Evolutionary conservation across 2,329 filamentous ascomycete species (phyloP).

Genomic region (Colletotrichum agaves): DNA sequence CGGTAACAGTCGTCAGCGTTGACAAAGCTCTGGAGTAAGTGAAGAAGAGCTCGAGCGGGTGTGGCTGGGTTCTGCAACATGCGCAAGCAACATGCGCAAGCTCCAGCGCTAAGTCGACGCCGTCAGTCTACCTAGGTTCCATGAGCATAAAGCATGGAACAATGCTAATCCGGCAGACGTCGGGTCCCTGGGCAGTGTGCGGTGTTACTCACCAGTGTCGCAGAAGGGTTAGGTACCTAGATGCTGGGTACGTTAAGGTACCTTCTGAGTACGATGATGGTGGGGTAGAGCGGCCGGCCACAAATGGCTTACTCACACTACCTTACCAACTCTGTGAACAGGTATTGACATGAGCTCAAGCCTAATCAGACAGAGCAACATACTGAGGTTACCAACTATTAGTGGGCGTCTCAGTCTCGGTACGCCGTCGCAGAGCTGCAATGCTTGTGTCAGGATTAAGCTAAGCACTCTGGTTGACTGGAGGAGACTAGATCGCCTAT

Average conservation of each 20-base stretch:
- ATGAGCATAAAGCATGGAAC: conserved; percentile 29
- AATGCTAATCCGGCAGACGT: conserved; percentile 33
- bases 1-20: conserved; percentile 37
- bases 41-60: conserved; percentile 30
- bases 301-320: conserved; percentile 6
- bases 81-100: conserved; percentile 39
- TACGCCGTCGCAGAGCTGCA: background rate
- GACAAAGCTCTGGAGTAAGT: conserved; percentile 33
- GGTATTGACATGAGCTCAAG: no score
- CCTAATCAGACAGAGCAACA: background rate
- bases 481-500: background rate
- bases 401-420: background rate
- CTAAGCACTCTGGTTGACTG: conserved; percentile 2
- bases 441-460: conserved; percentile 13
- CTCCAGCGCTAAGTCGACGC: conserved; percentile 35
- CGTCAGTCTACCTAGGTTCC: conserved; percentile 23
- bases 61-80: conserved; percentile 38
- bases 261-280: conserved; percentile 33
- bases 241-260: background rate
- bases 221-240: conserved; percentile 18
- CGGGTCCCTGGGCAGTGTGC: background rate
- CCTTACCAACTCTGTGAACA: background rate
- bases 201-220: background rate
- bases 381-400: no score
- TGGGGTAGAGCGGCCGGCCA: conserved; percentile 26